Base-by-base conservation (phyloP, 106 monocot genomes). In the Dioscorea zingiberensis region DNA sequence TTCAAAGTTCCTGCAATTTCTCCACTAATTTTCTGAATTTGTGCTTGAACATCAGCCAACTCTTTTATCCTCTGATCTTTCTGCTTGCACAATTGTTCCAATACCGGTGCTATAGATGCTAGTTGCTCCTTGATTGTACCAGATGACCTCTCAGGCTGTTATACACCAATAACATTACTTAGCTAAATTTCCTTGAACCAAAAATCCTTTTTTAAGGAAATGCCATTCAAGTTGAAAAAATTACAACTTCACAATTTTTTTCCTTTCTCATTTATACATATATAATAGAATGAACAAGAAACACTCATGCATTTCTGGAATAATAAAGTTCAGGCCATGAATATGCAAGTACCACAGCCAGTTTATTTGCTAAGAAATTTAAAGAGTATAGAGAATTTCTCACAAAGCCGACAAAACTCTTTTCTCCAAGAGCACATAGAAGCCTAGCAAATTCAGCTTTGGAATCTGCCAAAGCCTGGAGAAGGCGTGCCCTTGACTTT, bases 121-220 rank as follows among this genome's bases (percentile, higher is more conserved):
- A 95, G 67, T 69, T 95, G 94, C 76, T 91, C 94, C 66, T 95
- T 95, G 66, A 95, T 91, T 29, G 94, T 91, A n/a, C 82, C 78
- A 69, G 82, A 77, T 25, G 88, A 76, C 58, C 87, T 90, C 28
- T 95, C 94, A 81, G 91, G 81, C 94, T 95, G 74, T 18, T 51
- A 2, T 46, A 62, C 26, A 21, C 15, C 23, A 63, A 44, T 49
- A 21, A 59, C 21, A 25, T 27, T 13, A 25, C 23, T 54, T 24
- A 18, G 51, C 4, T 53, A 53, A 53, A 53, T 53, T 2, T 38
- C 38, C 38, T 38, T 38, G 38, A 6, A 8, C 38, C 38, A 38
- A 10, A 38, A 38, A 6, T 10, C 4, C 4, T 38, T 38, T 38
- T 6, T 3, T 51, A n/a, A 51, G 51, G 51, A 19, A 51, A 1